Percentiles rank a stretch among this genome's conserved stretches.
Evolutionary conservation across 805 yeast species (phyloP).

Genomic region (Barnettozyma wickerhamii): DNA sequence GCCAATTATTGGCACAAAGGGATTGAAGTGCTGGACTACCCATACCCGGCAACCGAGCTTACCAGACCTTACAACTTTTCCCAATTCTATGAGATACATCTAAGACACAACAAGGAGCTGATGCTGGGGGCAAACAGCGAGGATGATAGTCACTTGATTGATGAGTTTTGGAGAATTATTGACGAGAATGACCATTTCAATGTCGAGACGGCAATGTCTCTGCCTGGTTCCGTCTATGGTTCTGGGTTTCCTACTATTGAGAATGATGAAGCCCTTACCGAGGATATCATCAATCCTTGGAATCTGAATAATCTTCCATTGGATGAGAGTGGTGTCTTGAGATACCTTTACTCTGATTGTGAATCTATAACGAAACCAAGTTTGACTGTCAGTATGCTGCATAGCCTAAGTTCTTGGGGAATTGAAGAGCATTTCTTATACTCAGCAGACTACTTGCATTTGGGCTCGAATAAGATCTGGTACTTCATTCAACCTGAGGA

Average conservation of each 20-base stretch:
- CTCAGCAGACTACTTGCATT: slow-evolving; percentile 46
- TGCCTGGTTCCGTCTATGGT: slow-evolving; percentile 35
- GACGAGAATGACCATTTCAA: slow-evolving; percentile 32
- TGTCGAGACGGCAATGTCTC: slow-evolving; percentile 32
- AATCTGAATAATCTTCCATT: slow-evolving; percentile 52
- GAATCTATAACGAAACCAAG: slow-evolving; percentile 39
- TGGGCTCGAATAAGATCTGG: slow-evolving; percentile 57
- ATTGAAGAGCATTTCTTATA: slow-evolving; percentile 59
- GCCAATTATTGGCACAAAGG: slow-evolving; percentile 41
- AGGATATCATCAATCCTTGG: slow-evolving; percentile 39
- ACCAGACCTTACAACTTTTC: slow-evolving; percentile 51
- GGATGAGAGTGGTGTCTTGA: slow-evolving; percentile 43
- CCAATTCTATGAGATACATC: slow-evolving; percentile 56
- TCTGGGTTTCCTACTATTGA: slow-evolving; percentile 30
- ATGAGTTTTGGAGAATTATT: slow-evolving; percentile 14
- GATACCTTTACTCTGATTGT: slow-evolving; percentile 39
- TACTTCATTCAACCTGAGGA: slow-evolving; percentile 58
- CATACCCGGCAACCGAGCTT: slow-evolving; percentile 34
- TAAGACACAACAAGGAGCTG: slow-evolving; percentile 30
- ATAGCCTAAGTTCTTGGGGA: slow-evolving; percentile 52
- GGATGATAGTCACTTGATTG: slow-evolving; percentile 20
- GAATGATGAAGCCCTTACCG: slow-evolving; percentile 15
- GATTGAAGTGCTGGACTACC: slow-evolving; percentile 34
- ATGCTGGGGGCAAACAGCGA: slow-evolving; percentile 7
- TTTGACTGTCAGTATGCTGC: slow-evolving; percentile 49